phyloP scores from a whole-genome alignment of 176 grass and related monocot species.

The Aechmea fasciata region DNA sequence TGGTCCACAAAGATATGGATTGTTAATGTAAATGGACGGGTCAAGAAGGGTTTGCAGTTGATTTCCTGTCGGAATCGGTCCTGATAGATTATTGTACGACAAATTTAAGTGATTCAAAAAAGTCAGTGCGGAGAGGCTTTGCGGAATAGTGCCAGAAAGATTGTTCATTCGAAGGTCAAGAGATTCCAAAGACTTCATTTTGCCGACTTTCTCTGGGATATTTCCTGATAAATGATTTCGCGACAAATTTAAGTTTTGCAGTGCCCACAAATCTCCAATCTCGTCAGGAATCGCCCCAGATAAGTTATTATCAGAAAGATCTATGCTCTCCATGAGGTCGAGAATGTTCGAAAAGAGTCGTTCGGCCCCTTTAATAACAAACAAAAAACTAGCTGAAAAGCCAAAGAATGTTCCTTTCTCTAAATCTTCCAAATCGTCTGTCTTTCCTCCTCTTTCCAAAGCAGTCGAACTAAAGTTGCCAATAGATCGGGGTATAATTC shows the following conservation, averaged over 20 bases:
- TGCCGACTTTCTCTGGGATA: constrained; percentile 8
- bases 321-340: too few species aligned
- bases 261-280: neutral
- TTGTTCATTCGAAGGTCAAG: constrained; percentile 22
- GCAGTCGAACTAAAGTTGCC: too few species aligned
- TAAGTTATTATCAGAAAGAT: neutral
- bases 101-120: constrained; percentile 8
- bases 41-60: constrained; percentile 23
- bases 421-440: too few species aligned
- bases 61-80: constrained; percentile 33
- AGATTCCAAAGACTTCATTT: constrained; percentile 8
- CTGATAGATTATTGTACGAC: too few species aligned
- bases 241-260: constrained; percentile 8
- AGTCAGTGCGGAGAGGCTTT: constrained; percentile 11
- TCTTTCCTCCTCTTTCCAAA: too few species aligned
- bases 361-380: too few species aligned
- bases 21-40: constrained; percentile 29
- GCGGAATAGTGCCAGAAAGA: constrained; percentile 18
- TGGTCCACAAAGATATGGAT: neutral
- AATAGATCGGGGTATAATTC: too few species aligned
- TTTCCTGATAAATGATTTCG: constrained; percentile 2
- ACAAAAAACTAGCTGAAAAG: too few species aligned
- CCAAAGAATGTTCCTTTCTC: too few species aligned
- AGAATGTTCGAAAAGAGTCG: too few species aligned
- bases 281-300: constrained; percentile 6